A percentile compares a stretch with the other conserved stretches of the same genome.
These are phyloP conservation scores for Trichophyton verrucosum DNA, from an alignment of 2,329 filamentous ascomycete genomes.

Conservation along the genomic window DNA sequence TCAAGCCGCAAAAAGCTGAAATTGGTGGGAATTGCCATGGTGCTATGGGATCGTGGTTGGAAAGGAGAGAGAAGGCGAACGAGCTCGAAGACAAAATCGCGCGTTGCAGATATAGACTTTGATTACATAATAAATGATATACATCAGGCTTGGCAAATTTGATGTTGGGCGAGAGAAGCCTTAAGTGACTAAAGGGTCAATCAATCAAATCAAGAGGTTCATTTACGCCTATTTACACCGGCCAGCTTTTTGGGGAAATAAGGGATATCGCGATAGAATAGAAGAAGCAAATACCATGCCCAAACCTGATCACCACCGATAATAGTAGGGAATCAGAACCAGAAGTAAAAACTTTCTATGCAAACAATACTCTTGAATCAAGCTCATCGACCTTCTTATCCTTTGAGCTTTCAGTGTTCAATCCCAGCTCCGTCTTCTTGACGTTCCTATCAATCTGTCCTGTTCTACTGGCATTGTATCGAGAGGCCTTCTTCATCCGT, in stretches of 20 bases:
- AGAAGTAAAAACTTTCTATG: slow-evolving; percentile 34
- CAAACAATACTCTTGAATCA: slow-evolving; percentile 66
- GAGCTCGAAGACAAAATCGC: neutral
- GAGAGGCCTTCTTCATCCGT: slow-evolving; percentile 59
- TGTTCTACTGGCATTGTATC: slow-evolving; percentile 66
- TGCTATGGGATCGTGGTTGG: slow-evolving; percentile 5
- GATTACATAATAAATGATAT: neutral
- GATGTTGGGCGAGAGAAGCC: neutral
- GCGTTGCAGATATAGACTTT: neutral
- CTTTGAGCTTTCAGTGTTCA: slow-evolving; percentile 55
- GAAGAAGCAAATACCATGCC: neutral
- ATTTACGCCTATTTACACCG: neutral
- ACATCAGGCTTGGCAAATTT: neutral
- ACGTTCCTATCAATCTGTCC: slow-evolving; percentile 57
- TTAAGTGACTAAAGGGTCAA: neutral
- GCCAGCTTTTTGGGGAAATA: neutral
- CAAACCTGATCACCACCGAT: neutral
- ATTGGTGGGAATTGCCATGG: slow-evolving; percentile 8
- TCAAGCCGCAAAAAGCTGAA: slow-evolving; percentile 10
- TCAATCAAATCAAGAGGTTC: neutral
- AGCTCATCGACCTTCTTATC: slow-evolving; percentile 55
- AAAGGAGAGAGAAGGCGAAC: neutral
- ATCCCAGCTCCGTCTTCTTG: slow-evolving; percentile 64
- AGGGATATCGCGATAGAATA: neutral
- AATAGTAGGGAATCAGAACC: neutral